Evolutionary conservation across 352 stramenopile genomes (phyloP), one percentile per base, ranked within the genome.

Genomic region (Thraustochytrium striatum): DNA sequence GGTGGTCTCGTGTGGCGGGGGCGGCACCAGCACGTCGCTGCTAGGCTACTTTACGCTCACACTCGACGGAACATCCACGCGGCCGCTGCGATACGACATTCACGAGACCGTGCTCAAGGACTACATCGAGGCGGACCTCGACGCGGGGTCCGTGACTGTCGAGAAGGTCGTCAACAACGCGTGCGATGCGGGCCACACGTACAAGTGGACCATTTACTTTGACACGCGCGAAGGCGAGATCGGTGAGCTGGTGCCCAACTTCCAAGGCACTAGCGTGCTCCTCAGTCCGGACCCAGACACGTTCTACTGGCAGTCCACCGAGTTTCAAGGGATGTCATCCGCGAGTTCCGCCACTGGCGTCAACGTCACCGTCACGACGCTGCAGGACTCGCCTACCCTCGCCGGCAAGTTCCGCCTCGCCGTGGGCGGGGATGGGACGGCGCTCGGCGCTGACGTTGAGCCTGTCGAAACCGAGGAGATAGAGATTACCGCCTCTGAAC

Each of bases 151-250:
- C n/a, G 32, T 80, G 7, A 80, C 53, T 70, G 43, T 80, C 21
- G 70, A 80, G 38, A 80, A 70, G 47, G 33, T 53, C 1, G 16
- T 35, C 0, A 57, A 50, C 58, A n/a, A 70, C 33, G 28, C 36
- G 13, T 80, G 70, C 36, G 21, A 16, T 7, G 70, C 58, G 13
- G 30, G 3, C 9, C 25, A 81, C 55, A 59, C 32, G 28, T 80
- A 59, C 43, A 70, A 57, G 21, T 80, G 70, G 70, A 59, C 58
- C 25, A 59, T 80, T 21, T 59, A 70, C 41, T 80, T 80, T 28
- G 79, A 32, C 30, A 33, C 47, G 5, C 41, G 53, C 5, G 70
- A 72, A 58, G 70, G 70, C 11, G 55, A 57, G 19, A 70, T 80
- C 35, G 30, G 30, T 3, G 25, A 69, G 47, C 57, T 80, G 5